Conservation (phyloP, 2,329 filamentous ascomycete genomes). For the Rhynchosporium graminicola region DNA sequence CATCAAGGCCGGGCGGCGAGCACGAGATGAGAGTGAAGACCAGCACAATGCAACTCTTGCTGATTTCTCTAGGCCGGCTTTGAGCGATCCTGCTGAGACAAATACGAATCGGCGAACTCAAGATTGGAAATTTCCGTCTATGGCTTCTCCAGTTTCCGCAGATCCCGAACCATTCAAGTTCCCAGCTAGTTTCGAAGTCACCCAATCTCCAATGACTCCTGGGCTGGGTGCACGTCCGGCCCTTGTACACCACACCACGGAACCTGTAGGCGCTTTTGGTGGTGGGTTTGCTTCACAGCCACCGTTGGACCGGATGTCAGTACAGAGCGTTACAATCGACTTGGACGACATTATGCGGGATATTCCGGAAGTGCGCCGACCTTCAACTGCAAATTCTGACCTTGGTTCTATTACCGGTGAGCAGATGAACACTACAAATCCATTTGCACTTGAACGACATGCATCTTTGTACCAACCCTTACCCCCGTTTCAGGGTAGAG, state of each 20-base stretch:
- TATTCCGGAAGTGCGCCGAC: slow-evolving; percentile 31
- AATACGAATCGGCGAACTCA: slow-evolving; percentile 53
- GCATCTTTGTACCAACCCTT: slow-evolving; percentile 53
- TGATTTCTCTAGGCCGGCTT: slow-evolving; percentile 52
- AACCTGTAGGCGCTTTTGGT: slow-evolving; percentile 45
- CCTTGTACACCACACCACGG: slow-evolving; percentile 53
- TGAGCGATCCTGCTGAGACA: slow-evolving; percentile 59
- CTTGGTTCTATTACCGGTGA: slow-evolving; percentile 53
- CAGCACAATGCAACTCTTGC: slow-evolving; percentile 31
- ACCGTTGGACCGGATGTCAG: slow-evolving; percentile 32
- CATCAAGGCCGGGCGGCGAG: slow-evolving; percentile 44
- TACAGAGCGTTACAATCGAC: slow-evolving; percentile 48
- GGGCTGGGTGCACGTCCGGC: slow-evolving; percentile 45
- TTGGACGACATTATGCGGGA: slow-evolving; percentile 56
- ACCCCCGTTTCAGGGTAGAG: slow-evolving; percentile 33
- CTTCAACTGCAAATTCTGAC: slow-evolving; percentile 39
- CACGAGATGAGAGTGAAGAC: slow-evolving; percentile 30
- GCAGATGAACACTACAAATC: slow-evolving; percentile 55
- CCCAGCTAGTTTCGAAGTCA: slow-evolving; percentile 43
- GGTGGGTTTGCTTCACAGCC: slow-evolving; percentile 22
- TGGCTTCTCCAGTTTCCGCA: slow-evolving; percentile 53
- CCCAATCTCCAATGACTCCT: slow-evolving; percentile 35
- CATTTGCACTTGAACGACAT: slow-evolving; percentile 65
- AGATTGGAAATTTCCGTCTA: slow-evolving; percentile 61
- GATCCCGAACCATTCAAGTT: slow-evolving; percentile 56